Base-by-base conservation (phyloP, 164 flowering plant species). In the Annona squamosa region DNA sequence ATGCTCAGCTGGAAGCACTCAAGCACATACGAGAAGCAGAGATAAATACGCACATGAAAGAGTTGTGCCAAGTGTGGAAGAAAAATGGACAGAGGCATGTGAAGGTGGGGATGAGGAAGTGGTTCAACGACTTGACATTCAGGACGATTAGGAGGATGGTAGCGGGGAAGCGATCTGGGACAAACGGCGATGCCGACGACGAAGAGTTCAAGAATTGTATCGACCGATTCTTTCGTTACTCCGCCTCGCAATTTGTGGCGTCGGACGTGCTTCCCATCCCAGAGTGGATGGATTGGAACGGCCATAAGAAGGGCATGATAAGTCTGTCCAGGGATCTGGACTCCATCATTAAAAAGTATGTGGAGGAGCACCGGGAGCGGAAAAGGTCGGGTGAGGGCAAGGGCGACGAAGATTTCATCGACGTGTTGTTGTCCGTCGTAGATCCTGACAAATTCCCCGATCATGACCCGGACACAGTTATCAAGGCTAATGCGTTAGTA, bases 341-440 rank as follows among this genome's bases (percentile, higher is more conserved):
- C 26, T 66, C 69, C 2, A 46, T 73, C 42, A 26, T 52, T 4
- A 3, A 12, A 45, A 18, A 4, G 16, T 73, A 48, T 68, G 13
- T 73, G 37, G 64, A 65, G 47, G 75, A 73, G 70, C 75, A 73
- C 52, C 67, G 68, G 2, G 46, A 2, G 52, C 46, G 52, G 63
- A 71, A 71, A 57, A 7, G 12, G 6, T 9, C 45, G 3, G 74
- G 67, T 12, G 68, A 19, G 41, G 71, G 10, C 16, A 17, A 13
- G 5, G 73, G 67, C 2, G 74, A 79, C 12, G 72, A 63, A 18
- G 82, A 80, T 41, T 80, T 80, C 73, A 80, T 75, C 64, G 79
- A 78, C 47, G 77, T 74, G 44, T 67, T 81, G 81, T 62, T 76
- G 37, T 73, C 83, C 3, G 12, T 71, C 4, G 72, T 71, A 17